Evolutionary conservation across 176 grass and related monocot species (phyloP).

Genomic region (Paspalum vaginatum): DNA sequence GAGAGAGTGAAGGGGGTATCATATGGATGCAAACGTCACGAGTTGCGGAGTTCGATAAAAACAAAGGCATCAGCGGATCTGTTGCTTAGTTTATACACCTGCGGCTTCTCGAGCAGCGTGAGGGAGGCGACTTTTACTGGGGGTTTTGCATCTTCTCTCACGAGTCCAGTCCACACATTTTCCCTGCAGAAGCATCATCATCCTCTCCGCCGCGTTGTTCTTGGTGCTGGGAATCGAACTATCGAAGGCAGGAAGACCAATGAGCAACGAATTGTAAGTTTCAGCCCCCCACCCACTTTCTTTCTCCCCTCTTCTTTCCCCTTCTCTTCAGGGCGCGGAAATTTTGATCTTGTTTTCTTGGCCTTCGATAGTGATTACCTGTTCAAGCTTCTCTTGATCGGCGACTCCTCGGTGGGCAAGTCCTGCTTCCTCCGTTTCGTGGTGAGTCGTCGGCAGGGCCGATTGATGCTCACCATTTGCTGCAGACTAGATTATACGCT

Average conservation of each 20-base stretch:
- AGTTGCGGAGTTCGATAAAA: slow-evolving; percentile 5
- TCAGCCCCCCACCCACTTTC: too few relatives aligned
- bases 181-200: slow-evolving; percentile 2
- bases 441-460: slow-evolving; percentile 40
- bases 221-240: not conserved
- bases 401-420: slow-evolving; percentile 78
- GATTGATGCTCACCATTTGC: not conserved
- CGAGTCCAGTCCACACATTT: not conserved
- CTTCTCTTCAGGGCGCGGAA: too few relatives aligned
- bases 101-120: not conserved
- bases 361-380: slow-evolving; percentile 58
- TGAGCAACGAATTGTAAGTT: slow-evolving; percentile 66
- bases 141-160: slow-evolving; percentile 1
- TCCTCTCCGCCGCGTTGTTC: not conserved
- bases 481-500: not conserved
- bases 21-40: not conserved
- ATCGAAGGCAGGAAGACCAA: slow-evolving; percentile 19
- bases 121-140: not conserved
- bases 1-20: too few relatives aligned
- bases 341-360: not conserved
- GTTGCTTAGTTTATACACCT: slow-evolving; percentile 28
- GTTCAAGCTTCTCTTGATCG: slow-evolving; percentile 83
- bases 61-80: not conserved
- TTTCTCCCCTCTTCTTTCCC: not conserved
- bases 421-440: slow-evolving; percentile 74